Base-by-base conservation (phyloP, 1,284 basidiomycete species). In the Trichosporon asahii region DNA sequence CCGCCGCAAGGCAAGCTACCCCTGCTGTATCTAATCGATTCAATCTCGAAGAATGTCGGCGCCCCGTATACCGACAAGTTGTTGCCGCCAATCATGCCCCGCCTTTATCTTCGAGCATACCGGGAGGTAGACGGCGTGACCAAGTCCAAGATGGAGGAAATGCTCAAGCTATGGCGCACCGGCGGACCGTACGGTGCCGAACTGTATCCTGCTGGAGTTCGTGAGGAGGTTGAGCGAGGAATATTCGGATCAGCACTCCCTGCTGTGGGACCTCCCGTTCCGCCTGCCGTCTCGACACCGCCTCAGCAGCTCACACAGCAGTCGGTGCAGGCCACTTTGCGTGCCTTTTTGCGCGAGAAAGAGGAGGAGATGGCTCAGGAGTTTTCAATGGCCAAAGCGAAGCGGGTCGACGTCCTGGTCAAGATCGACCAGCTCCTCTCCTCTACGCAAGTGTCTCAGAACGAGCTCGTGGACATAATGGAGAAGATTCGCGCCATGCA, bases 1-100 rank as follows among this genome's bases (percentile, higher is more conserved):
- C 90, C 89, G n/a, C 89, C 91, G 14, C 90, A 89, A 84, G 90
- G 92, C 87, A 96, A 98, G 82, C 87, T 99, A 4, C 96, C 97
- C 0, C 88, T 92, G 0, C 93, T 98, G 76, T 99, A 99, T 82
- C 88, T 98, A 12, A 87, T 99, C 78, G 97, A 99, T 80, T 95
- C 95, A 18, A 95, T 99, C 72, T 93, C 92, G 66, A 98, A 98
- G 84, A 97, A 97, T 84, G 89, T 95, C 53, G 94, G 90, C 74
- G 88, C 91, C 60, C 94, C 94, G 14, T 98, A 96, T 84, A 91
- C 92, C 29, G 88, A 89, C 71, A 87, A 89, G 71, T 93, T 95
- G 76, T 86, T 91, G 23, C 87, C 89, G 5, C 73, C 75, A 2
- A 87, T 93, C 77, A 90, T 94, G 70, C 89, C 90, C 66, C 87